Evolutionary conservation across 225 moss, liverwort and hornwort species (phyloP), one percentile per base, ranked within the genome.

Genomic region (Marchantia polymorpha): DNA sequence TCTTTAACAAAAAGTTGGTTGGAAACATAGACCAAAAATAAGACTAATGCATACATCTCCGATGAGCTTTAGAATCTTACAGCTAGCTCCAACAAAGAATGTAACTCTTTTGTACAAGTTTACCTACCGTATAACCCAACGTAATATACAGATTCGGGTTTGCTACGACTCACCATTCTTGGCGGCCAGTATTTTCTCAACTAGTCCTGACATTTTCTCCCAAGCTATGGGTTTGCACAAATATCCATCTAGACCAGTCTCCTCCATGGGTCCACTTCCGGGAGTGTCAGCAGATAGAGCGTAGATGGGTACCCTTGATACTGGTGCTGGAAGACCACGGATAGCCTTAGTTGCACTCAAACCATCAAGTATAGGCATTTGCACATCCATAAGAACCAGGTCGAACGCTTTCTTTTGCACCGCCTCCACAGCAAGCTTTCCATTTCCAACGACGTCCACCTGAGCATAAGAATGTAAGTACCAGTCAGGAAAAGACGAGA

Each of bases 291-390:
- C 94, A 65, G 96, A 97, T 26, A 97, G 88, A 11, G 94, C 96
- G 81, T 93, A 97, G 54, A 94, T 97, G 9, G 92, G 93, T 67
- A 92, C 85, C 49, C n/a, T 77, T 22, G 90, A 87, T 20, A 60
- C 73, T 29, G 91, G 84, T 61, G 75, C 80, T 9, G 92, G 86
- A 49, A 97, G 87, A 10, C 84, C 91, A 81, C 96, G 86, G 73
- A 97, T 97, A 50, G 92, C 92, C 81, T 87, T 93, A 23, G 94
- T 93, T 8, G 96, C 94, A 86, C 96, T 97, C 78, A 97, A 83
- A 68, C 96, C 96, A 58, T 97, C 94, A 0, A 97, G 94, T 53
- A 97, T 90, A 0, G 96, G 96, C 96, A 97, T 97, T 80, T 97
- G 96, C 20, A 97, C 77, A 81, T 97, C 96, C 96, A 97, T 97